Base-by-base conservation (phyloP, 2,329 filamentous ascomycete species). In the Colletotrichum sp. region DNA sequence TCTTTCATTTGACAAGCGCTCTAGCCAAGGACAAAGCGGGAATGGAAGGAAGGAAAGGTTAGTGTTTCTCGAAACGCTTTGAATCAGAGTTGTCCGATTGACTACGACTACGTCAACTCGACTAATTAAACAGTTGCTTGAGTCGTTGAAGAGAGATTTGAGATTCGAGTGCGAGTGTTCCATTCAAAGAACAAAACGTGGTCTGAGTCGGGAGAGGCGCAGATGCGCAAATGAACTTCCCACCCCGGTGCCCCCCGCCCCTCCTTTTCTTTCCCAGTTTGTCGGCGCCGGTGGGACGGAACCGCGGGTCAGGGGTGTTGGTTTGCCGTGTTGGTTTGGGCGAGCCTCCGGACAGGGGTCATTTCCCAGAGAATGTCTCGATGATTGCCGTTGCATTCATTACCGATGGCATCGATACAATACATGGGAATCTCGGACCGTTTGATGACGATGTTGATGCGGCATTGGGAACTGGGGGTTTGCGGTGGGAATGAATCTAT, bases 251-350 rank as follows among this genome's bases (percentile, higher is more conserved):
- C 9, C 39, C 39, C 39, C 39, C 39, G 39, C 48, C 48, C 52
- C 34, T 18, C 64, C 28, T 26, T 68, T 68, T 26, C 8, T 39
- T n/a, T 9, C 18, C 28, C 34, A 39, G 34, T 26, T n/a, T 34
- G 28, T 71, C 66, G 71, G 66, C 66, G 66, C 66, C 71, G 66
- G 66, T 70, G 59, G n/a, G 34, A 32, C 66, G 71, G 71, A 70
- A 63, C 66, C 66, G 66, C 71, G 71, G 36, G 22, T 60, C 55
- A 60, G 67, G 71, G 60, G 39, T n/a, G 39, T 60, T 32, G 60
- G 16, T 57, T 39, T 22, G 34, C 39, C 39, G 59, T 68, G 59
- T 63, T 34, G 44, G 32, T 73, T 57, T 26, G 44, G 32, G 22
- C 15, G 44, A 39, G 18, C 26, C n/a, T n/a, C 22, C 36, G 34